Evolutionary conservation across 179 eudicot genomes (phyloP).

Genomic region (Silene vulgaris): DNA sequence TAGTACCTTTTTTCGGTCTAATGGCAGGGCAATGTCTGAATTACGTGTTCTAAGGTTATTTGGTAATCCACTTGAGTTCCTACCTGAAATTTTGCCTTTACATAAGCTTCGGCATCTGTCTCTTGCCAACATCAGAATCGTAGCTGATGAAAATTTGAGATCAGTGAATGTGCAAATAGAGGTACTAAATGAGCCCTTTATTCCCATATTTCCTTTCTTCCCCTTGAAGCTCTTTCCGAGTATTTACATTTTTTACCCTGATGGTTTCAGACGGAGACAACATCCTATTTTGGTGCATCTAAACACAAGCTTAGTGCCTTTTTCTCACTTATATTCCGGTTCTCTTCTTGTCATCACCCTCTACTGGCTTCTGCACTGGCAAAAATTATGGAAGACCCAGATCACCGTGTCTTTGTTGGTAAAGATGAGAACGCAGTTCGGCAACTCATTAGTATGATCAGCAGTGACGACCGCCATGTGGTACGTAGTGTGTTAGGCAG

Average conservation of each 20-base stretch:
- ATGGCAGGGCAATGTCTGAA: conserved; percentile 89
- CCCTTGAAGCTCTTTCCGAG: conserved; percentile 14
- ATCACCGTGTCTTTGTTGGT: conserved; percentile 71
- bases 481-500: conserved; percentile 36
- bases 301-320: conserved; percentile 92
- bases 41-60: conserved; percentile 82
- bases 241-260: conserved; percentile 22
- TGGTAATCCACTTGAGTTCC: conserved; percentile 95
- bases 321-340: conserved; percentile 92
- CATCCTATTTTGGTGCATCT: conserved; percentile 86
- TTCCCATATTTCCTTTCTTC: conserved; percentile 8
- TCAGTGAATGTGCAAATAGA: conserved; percentile 90
- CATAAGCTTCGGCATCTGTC: conserved; percentile 90
- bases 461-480: conserved; percentile 94
- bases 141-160: conserved; percentile 82
- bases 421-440: conserved; percentile 97
- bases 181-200: conserved; percentile 38
- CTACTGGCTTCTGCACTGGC: conserved; percentile 94
- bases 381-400: conserved; percentile 89
- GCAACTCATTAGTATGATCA: conserved; percentile 98
- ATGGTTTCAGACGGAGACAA: conserved; percentile 69
- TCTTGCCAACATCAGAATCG: conserved; percentile 89
- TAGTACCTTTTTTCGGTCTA: conserved; percentile 28
- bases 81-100: conserved; percentile 91
- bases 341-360: conserved; percentile 98